Conservation (phyloP, 2,329 filamentous ascomycete species). For the Magnaporthiopsis incrustans region DNA sequence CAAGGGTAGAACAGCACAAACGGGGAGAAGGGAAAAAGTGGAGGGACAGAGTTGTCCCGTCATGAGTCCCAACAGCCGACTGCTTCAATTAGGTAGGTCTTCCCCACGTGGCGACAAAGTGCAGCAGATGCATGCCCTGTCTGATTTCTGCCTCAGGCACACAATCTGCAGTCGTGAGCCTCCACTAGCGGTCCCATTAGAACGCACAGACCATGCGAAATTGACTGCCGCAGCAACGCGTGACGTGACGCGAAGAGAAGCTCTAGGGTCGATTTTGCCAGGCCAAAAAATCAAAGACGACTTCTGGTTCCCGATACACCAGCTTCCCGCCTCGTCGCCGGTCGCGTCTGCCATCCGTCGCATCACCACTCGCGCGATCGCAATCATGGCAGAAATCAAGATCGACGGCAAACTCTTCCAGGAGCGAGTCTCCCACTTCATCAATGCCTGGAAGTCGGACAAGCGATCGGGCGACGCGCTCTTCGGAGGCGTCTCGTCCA, state of each 20-base stretch:
- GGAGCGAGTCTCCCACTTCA: constrained; percentile 79
- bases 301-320: background rate
- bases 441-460: constrained; percentile 92
- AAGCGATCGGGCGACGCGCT: constrained; percentile 78
- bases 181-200: background rate
- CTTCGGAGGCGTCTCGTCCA: constrained; percentile 80
- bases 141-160: background rate
- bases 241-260: constrained; percentile 15
- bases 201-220: background rate
- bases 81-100: too few species aligned
- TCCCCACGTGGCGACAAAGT: too few species aligned
- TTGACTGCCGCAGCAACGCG: constrained; percentile 10
- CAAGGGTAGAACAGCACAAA: too few species aligned
- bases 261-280: constrained; percentile 5
- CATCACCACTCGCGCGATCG: constrained; percentile 15
- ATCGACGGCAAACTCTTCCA: constrained; percentile 94
- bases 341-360: constrained; percentile 9
- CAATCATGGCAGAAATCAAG: constrained; percentile 70
- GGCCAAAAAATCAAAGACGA: background rate
- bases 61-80: too few species aligned
- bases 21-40: too few species aligned
- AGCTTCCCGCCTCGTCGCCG: constrained; percentile 9
- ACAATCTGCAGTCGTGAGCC: too few species aligned
- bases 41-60: too few species aligned
- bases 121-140: too few species aligned